Base-by-base conservation (phyloP, 2,329 filamentous ascomycete species). In the Ascosphaera aggregata region DNA sequence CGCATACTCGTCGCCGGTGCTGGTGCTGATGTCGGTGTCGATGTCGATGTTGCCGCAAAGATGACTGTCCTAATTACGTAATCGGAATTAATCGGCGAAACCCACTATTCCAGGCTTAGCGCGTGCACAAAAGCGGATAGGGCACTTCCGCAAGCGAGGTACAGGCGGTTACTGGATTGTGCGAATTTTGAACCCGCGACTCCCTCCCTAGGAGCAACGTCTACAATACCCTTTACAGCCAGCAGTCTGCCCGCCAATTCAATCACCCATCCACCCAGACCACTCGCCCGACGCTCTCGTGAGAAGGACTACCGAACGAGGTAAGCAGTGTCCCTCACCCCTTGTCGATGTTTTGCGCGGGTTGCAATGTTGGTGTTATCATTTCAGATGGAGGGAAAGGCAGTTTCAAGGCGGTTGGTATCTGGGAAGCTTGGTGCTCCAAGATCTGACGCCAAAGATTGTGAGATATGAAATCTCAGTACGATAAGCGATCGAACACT, bases 291-390 rank as follows among this genome's bases (percentile, higher is more conserved):
- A 8, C 34, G 34, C n/a, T 35, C 34, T 35, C 34, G 34, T 35
- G 34, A 35, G 22, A 27, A 27, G 34, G 34, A 35, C 34, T 35
- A 35, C 34, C 34, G 34, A 16, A 16, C 34, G 34, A 35, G 34
- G 34, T 35, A 35, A 35, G 34, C 34, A 35, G 7, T 15, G 15
- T 7, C 34, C n/a, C 34, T 35, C n/a, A 7, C 7, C 9, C 34
- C n/a, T 18, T 18, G n/a, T 15, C 16, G 34, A 8, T 16, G n/a
- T 35, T 15, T 15, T 15, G 34, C 34, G 34, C 34, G 34, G 34
- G 22, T 27, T 13, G 7, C 22, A 27, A 13, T 27, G 7, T 27
- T 27, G 22, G 7, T 13, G 22, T n/a, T n/a, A n/a, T n/a, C n/a
- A n/a, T n/a, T n/a, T n/a, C n/a, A n/a, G n/a, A n/a, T n/a, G n/a